These are phyloP conservation scores for Schizothecium vesticola DNA, from an alignment of 495 filamentous ascomycete species.

Conservation along the genomic window DNA sequence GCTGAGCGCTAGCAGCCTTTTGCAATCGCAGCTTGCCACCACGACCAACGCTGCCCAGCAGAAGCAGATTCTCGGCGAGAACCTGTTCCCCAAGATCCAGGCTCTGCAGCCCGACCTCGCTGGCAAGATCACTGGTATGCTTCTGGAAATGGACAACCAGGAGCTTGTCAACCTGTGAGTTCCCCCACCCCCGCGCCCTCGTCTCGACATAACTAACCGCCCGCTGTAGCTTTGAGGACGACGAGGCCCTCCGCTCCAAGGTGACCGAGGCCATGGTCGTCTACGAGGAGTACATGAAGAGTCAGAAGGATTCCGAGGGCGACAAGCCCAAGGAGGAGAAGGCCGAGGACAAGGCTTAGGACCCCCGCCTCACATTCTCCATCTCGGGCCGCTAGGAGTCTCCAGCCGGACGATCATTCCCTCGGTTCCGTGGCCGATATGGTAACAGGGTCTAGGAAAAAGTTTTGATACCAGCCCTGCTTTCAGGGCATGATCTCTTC, in stretches of 20 bases:
- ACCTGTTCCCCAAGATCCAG: constrained; percentile 96
- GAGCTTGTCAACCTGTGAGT: constrained; percentile 96
- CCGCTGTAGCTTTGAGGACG: constrained; percentile 71
- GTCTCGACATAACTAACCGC: constrained; percentile 22
- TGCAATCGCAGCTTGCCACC: constrained; percentile 46
- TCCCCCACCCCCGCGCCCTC: background rate
- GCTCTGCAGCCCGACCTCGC: constrained; percentile 87
- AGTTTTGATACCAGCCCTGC: constrained; percentile 43
- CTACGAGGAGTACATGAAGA: constrained; percentile 98
- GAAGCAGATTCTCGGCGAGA: constrained; percentile 97
- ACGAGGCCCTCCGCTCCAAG: constrained; percentile 83
- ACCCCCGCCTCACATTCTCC: background rate
- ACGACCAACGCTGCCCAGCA: constrained; percentile 63
- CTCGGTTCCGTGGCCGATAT: constrained; percentile 33
- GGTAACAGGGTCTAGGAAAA: constrained; percentile 41
- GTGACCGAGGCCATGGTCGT: constrained; percentile 94
- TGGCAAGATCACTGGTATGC: constrained; percentile 99
- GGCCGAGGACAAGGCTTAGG: constrained; percentile 52
- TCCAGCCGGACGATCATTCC: constrained; percentile 16
- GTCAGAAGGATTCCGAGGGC: constrained; percentile 44
- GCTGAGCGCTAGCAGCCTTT: constrained; percentile 34
- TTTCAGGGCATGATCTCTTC: constrained; percentile 34
- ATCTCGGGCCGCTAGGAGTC: constrained; percentile 9
- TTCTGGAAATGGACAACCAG: constrained; percentile 95
- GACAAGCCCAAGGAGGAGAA: constrained; percentile 52